phyloP scores from a whole-genome alignment of 768 basidiomycete species.

The Austroboletus festivus region DNA sequence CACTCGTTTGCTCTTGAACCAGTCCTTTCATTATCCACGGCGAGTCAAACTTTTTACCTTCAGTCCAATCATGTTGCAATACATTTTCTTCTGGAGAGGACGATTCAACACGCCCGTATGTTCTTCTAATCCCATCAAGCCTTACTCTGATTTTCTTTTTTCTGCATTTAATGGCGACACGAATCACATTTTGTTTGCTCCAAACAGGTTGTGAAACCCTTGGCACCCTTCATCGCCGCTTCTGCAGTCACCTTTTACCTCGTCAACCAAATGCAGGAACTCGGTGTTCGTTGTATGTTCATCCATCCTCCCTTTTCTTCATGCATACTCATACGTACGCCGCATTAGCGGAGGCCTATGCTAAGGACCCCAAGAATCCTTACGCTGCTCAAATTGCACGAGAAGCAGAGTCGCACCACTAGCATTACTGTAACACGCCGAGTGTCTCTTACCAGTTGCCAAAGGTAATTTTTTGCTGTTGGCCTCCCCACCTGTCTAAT shows the following conservation, averaged over 20 bases:
- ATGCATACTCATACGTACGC: not conserved
- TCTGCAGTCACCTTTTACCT: slow-evolving; percentile 63
- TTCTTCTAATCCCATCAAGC: too few relatives aligned
- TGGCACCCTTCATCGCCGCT: slow-evolving; percentile 80
- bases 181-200: not conserved
- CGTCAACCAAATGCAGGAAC: slow-evolving; percentile 64
- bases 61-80: slow-evolving; percentile 17
- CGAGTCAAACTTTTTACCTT: not conserved
- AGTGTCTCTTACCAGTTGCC: not conserved
- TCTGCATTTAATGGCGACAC: too few relatives aligned
- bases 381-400: slow-evolving; percentile 76
- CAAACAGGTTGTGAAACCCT: slow-evolving; percentile 60
- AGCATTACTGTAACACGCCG: not conserved
- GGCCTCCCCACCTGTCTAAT: not conserved
- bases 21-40: not conserved
- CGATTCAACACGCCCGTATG: slow-evolving; percentile 29
- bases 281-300: slow-evolving; percentile 66
- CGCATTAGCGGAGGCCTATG: slow-evolving; percentile 56
- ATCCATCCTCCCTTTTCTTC: not conserved
- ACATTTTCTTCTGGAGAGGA: slow-evolving; percentile 26
- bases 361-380: slow-evolving; percentile 79
- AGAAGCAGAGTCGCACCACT: slow-evolving; percentile 48
- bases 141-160: too few relatives aligned
- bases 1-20: slow-evolving; percentile 1
- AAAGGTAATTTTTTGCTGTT: slow-evolving; percentile 2